phyloP scores from a whole-genome alignment of 1,284 basidiomycete genomes.

The Naganishia sp. region DNA sequence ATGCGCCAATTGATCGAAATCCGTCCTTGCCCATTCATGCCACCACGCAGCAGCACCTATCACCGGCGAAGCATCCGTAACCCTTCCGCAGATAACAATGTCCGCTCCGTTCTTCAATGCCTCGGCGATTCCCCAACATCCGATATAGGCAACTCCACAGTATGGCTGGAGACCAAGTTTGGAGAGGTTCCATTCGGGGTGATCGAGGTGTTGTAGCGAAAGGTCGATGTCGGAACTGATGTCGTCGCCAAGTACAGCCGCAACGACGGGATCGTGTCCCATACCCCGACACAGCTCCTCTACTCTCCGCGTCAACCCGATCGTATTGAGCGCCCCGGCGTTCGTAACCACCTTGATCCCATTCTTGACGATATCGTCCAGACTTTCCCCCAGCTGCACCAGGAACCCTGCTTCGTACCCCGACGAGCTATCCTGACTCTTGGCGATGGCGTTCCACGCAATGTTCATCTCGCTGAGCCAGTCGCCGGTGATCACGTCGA shows the following conservation, averaged over 20 bases:
- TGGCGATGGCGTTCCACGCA: conserved; percentile 34
- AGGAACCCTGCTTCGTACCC: conserved; percentile 38
- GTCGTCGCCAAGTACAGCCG: conserved; percentile 17
- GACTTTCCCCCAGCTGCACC: conserved; percentile 32
- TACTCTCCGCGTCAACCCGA: conserved; percentile 32
- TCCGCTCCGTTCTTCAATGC: conserved; percentile 38
- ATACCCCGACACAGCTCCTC: conserved; percentile 19
- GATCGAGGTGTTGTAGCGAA: conserved; percentile 20
- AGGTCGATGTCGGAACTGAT: conserved; percentile 11
- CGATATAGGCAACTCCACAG: conserved; percentile 29
- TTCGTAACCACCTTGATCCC: conserved; percentile 36
- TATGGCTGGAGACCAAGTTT: conserved; percentile 29
- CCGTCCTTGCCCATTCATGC: conserved; percentile 37
- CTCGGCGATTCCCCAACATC: conserved; percentile 34
- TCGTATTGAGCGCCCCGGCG: conserved; percentile 37
- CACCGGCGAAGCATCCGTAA: conserved; percentile 39
- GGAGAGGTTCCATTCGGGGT: conserved; percentile 24
- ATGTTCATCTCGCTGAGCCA: conserved; percentile 35
- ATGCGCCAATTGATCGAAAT: conserved; percentile 37
- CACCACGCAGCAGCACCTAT: conserved; percentile 39
- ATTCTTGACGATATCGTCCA: conserved; percentile 31
- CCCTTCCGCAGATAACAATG: conserved; percentile 41
- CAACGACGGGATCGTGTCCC: conserved; percentile 11
- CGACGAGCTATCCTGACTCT: conserved; percentile 30
- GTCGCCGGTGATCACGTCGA: conserved; percentile 28